These are phyloP conservation scores for Xylaria sp. DNA, from an alignment of 2,329 filamentous ascomycete species.

Conservation along the genomic window DNA sequence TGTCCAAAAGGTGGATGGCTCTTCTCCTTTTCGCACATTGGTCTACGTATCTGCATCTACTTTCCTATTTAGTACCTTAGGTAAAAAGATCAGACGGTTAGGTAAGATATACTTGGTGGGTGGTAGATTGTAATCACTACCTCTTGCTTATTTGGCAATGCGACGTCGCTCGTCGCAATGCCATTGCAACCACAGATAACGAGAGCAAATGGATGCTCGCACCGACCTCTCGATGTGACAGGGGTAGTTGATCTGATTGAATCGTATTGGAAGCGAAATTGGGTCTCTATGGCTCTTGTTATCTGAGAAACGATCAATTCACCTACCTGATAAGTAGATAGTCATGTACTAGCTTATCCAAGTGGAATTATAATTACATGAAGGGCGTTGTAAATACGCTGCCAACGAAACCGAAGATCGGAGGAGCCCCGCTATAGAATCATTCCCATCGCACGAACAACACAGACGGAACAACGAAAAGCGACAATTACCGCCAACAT, in stretches of 20 bases:
- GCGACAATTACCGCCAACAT: slow-evolving; percentile 35
- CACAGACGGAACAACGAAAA: neutral
- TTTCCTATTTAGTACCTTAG: neutral
- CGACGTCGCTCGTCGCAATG: slow-evolving; percentile 16
- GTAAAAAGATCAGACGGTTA: slow-evolving; percentile 17
- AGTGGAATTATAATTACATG: slow-evolving; percentile 6
- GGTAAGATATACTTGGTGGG: slow-evolving; percentile 13
- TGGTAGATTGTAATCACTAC: neutral
- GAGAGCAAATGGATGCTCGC: slow-evolving; percentile 9
- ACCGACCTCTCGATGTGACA: slow-evolving; percentile 14
- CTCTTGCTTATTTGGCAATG: slow-evolving; percentile 21
- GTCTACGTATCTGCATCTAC: neutral
- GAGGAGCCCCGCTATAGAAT: slow-evolving; percentile 20
- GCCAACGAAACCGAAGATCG: slow-evolving; percentile 2
- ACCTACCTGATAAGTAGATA: neutral
- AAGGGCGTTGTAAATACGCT: slow-evolving; percentile 5
- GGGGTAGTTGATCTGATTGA: neutral
- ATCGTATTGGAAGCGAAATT: neutral
- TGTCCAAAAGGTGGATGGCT: neutral
- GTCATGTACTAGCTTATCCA: neutral
- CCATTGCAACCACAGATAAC: slow-evolving; percentile 24
- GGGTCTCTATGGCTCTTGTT: neutral
- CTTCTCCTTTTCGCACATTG: neutral
- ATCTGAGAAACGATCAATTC: neutral
- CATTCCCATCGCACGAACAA: neutral